Conservation (phyloP, 345 rosid genomes). For the Heritiera littoralis region DNA sequence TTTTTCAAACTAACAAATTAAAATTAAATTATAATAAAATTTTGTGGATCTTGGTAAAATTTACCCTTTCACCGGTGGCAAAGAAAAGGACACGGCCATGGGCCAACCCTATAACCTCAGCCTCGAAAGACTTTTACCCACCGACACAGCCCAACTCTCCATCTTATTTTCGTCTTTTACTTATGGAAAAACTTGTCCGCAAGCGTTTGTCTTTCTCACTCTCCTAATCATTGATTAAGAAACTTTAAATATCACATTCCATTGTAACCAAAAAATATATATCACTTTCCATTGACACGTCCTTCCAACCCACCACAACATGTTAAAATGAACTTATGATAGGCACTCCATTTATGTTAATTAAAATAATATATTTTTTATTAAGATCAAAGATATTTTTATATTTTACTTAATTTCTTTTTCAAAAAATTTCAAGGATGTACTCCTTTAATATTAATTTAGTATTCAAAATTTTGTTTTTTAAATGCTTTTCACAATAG, state of each 20-base stretch:
- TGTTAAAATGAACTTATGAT: neutral
- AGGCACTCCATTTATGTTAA: neutral
- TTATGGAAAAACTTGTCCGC: neutral
- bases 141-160: conserved; percentile 14
- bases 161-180: neutral
- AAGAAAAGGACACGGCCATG: neutral
- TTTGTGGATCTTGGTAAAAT: no score
- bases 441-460: no score
- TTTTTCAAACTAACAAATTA: no score
- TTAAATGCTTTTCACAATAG: no score
- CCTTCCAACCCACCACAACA: neutral
- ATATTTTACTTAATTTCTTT: no score
- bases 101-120: neutral
- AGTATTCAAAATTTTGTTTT: no score
- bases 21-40: no score
- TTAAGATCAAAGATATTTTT: no score
- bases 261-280: no score
- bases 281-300: neutral
- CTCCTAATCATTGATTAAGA: neutral
- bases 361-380: no score
- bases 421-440: no score
- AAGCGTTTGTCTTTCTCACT: neutral
- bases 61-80: no score
- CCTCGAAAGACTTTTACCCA: neutral
- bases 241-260: neutral